Conservation (phyloP, 257 asterid species). For the Gentiana straminea region DNA sequence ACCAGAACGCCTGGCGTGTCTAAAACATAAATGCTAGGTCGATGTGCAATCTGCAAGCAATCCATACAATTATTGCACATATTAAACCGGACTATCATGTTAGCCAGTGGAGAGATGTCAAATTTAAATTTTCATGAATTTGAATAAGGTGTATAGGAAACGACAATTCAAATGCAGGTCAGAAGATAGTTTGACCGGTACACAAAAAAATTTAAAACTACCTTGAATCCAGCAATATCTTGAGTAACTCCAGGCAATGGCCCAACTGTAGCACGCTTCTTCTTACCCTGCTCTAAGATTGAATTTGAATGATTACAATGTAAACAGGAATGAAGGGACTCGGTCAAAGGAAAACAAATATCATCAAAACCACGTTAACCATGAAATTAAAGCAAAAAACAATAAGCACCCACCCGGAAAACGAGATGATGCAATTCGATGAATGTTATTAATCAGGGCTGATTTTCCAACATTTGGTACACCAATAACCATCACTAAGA, state of each 20-base stretch:
- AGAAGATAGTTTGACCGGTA: background rate
- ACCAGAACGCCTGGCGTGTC: constrained; percentile 94
- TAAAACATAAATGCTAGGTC: constrained; percentile 88
- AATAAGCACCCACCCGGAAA: constrained; percentile 53
- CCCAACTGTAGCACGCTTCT: constrained; percentile 79
- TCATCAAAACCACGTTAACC: background rate
- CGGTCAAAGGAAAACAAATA: background rate
- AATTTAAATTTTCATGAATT: background rate
- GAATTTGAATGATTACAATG: constrained; percentile 19
- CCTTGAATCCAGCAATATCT: constrained; percentile 97
- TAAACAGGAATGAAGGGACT: background rate
- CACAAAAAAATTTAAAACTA: constrained; percentile 6
- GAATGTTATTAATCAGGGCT: constrained; percentile 74
- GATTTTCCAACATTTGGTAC: constrained; percentile 98
- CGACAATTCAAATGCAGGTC: background rate
- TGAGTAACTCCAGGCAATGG: constrained; percentile 97
- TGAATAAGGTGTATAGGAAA: background rate
- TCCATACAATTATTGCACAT: constrained; percentile 2
- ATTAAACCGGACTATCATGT: constrained; percentile 1
- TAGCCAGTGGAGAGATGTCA: background rate
- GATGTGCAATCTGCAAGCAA: constrained; percentile 65
- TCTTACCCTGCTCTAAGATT: constrained; percentile 85
- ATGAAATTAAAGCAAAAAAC: constrained; percentile 4
- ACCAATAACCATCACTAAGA: constrained; percentile 87
- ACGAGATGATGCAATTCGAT: constrained; percentile 69